Evolutionary conservation across 805 yeast genomes (phyloP).

Genomic region (Starmera caribaea): DNA sequence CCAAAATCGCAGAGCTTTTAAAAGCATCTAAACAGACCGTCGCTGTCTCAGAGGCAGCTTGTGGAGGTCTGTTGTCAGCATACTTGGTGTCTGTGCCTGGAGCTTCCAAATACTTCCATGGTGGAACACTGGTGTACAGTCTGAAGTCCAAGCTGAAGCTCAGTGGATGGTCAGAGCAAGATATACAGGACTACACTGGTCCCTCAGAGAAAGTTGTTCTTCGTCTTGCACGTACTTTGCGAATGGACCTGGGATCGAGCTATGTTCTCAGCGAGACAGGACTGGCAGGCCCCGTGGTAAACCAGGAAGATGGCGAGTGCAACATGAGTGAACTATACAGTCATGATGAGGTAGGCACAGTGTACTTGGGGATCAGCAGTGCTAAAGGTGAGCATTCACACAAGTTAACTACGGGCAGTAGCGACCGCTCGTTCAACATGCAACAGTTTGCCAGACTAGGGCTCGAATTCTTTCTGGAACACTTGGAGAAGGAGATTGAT

Average conservation of each 20-base stretch:
- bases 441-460: conserved; percentile 63
- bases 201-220: conserved; percentile 70
- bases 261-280: conserved; percentile 82
- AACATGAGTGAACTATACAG: conserved; percentile 14
- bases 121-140: conserved; percentile 75
- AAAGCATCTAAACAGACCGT: conserved; percentile 48
- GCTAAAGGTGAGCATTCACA: conserved; percentile 44
- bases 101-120: conserved; percentile 74
- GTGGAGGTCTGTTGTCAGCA: conserved; percentile 81
- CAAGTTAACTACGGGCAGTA: conserved; percentile 32
- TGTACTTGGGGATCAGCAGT: conserved; percentile 61
- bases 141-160: conserved; percentile 63
- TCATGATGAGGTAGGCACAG: conserved; percentile 47
- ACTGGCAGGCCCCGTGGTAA: conserved; percentile 63
- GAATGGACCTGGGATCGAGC: conserved; percentile 74
- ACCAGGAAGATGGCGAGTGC: conserved; percentile 27
- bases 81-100: conserved; percentile 79
- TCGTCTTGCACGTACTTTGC: conserved; percentile 67
- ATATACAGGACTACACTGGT: conserved; percentile 66
- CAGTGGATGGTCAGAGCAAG: conserved; percentile 70
- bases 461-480: conserved; percentile 46
- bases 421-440: conserved; percentile 62
- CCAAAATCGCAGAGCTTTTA: conserved; percentile 47
- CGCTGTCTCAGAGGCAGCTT: conserved; percentile 81
- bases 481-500: conserved; percentile 22